Evolutionary conservation across 2,329 filamentous ascomycete genomes (phyloP), one percentile per base, ranked within the genome.

Genomic region (Clarireedia sp.): DNA sequence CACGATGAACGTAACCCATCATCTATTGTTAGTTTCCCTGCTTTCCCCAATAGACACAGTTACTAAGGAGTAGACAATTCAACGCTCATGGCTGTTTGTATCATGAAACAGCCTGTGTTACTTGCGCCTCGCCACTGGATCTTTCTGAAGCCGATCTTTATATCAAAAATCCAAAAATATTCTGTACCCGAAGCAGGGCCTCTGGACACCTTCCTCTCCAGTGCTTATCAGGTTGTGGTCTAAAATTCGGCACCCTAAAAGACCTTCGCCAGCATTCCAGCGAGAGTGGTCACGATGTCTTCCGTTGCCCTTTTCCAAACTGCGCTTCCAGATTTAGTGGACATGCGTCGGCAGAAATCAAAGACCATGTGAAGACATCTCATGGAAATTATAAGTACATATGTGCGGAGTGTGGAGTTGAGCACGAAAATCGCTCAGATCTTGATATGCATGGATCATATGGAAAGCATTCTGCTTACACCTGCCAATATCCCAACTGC

Each of bases 351-450:
- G 3, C 21, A 41, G 17, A 41, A 1, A 0, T n/a, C 12, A 0
- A 26, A 12, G 0, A 3, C 12, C 41, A 47, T 12, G 2, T 26
- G 2, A 10, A 3, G 0, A 2, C 1, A 8, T 9, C 0, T 7
- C 50, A 46, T 7, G 0, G 12, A 8, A 0, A 5, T 10, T 1
- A 0, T 5, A 2, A n/a, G 14, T n/a, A 38, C 8, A 9, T n/a
- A 38, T 53, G 51, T 4, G 21, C 45, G 0, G 29, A 53, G 10
- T 53, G 51, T 19, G 51, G 3, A 12, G n/a, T 9, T 2, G 1
- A 4, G 8, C n/a, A 14, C 3, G 0, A 5, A 1, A 3, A 2
- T 40, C 17, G 2, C 9, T 0, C 0, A 0, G 0, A 3, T 0
- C 43, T 53, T 5, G n/a, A 53, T 14, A 0, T 1, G 0, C 51